Base-by-base conservation (phyloP, 257 asterid genomes). In the Fraxinus anomala region DNA sequence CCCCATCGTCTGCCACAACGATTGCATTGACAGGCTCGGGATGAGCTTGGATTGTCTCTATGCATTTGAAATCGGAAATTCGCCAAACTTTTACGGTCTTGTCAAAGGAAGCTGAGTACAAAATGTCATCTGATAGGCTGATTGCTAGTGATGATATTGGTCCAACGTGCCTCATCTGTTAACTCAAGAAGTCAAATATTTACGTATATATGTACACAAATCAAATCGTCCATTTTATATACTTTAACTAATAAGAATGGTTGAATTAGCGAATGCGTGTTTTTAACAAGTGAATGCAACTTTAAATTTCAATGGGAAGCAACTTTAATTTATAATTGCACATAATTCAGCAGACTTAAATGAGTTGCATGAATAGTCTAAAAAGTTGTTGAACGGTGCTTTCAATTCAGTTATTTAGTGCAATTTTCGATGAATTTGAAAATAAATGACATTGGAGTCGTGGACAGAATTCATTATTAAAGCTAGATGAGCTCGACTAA, bases 21-120 rank as follows among this genome's bases (percentile, higher is more conserved):
- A 94, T 83, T 75, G 94, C 89, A 71, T 94, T 95, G 83, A 95
- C 69, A 8, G 98, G 97, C 73, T 91, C 96, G 9, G 85, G 82
- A 85, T 95, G 99, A 68, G 99, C 99, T 51, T 86, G 96, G 88
- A 95, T 88, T 16, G 99, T 95, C 86, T 95, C 98, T 5, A 95
- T 90, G 92, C 98, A 95, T 69, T 86, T 93, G 82, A 87, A 88
- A 61, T 95, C 98, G 8, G 99, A 89, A 39, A 91, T 88, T 49
- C 97, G 16, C 98, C 99, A 95, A 10, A 93, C 93, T 82, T 95
- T 95, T 0, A 95, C 97, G 0, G 98, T 91, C 70, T 78, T 89
- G 80, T 95, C 99, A 3, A 91, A 77, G 1, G 99, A 92, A 3
- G 98, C 89, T 0, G 98, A 88, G 90, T 95, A 95, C 0, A 95